A percentile compares a stretch with the other conserved stretches of the same genome.
phyloP scores from a whole-genome alignment of 2,329 filamentous ascomycete genomes.

The Cordyceps sp. region DNA sequence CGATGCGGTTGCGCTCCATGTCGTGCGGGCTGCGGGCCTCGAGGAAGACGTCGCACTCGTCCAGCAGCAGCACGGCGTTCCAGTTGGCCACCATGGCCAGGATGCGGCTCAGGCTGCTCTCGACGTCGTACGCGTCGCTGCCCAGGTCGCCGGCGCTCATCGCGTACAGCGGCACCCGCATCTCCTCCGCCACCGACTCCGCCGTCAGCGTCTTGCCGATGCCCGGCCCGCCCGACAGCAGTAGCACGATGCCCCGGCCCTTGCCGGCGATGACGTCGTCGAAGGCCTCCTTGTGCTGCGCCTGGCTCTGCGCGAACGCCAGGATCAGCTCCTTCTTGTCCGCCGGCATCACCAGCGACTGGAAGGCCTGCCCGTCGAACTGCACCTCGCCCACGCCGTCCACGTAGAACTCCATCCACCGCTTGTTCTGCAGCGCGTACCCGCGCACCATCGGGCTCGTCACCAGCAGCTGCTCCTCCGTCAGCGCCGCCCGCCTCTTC shows the following conservation, averaged over 20 bases:
- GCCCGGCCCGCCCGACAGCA: slow-evolving; percentile 29
- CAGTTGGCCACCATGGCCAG: slow-evolving; percentile 50
- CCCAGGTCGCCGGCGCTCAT: slow-evolving; percentile 54
- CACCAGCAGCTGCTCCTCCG: slow-evolving; percentile 22
- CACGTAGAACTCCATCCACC: slow-evolving; percentile 32
- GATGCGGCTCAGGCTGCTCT: slow-evolving; percentile 33
- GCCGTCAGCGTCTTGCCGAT: slow-evolving; percentile 33
- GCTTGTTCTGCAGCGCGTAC: slow-evolving; percentile 29
- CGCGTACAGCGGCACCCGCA: slow-evolving; percentile 30
- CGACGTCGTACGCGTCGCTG: slow-evolving; percentile 45
- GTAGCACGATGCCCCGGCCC: slow-evolving; percentile 31
- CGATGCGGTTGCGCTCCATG: slow-evolving; percentile 16
- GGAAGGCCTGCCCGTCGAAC: slow-evolving; percentile 32
- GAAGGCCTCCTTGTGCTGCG: slow-evolving; percentile 22
- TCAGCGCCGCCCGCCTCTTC: slow-evolving; percentile 15
- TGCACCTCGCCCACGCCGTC: slow-evolving; percentile 24
- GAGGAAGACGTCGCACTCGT: slow-evolving; percentile 26
- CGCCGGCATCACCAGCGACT: slow-evolving; percentile 28
- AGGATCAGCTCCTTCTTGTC: slow-evolving; percentile 34
- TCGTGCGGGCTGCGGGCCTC: slow-evolving; percentile 17
- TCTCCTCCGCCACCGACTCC: slow-evolving; percentile 31
- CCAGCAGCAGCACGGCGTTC: slow-evolving; percentile 20
- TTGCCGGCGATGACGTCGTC: slow-evolving; percentile 37
- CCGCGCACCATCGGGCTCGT: slow-evolving; percentile 25
- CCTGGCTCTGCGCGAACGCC: slow-evolving; percentile 31